A percentile compares a stretch with the other conserved stretches of the same genome.
These are phyloP conservation scores for Phylloporus arenicola DNA, from an alignment of 768 basidiomycete species.

Conservation along the genomic window DNA sequence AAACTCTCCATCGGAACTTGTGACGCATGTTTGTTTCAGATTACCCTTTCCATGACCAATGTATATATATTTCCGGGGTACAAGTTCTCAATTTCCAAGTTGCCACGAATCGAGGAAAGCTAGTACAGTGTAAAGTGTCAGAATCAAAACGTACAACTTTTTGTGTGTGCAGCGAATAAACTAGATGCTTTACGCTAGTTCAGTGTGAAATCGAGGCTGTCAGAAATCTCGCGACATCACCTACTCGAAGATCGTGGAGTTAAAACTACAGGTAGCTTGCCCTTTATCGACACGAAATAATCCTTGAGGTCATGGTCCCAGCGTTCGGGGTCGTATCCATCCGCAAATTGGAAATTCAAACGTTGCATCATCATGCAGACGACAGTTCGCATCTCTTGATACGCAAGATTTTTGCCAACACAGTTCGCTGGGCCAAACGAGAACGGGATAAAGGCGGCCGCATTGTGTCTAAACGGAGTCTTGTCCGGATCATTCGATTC, in stretches of 20 bases:
- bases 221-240: constrained; percentile 13
- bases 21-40: neutral
- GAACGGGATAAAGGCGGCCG: constrained; percentile 41
- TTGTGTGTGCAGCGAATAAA: constrained; percentile 15
- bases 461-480: constrained; percentile 29
- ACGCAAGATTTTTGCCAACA: constrained; percentile 41
- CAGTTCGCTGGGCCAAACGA: constrained; percentile 42
- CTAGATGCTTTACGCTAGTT: constrained; percentile 24
- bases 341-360: constrained; percentile 37
- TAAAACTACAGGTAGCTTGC: constrained; percentile 31
- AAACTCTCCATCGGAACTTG: neutral
- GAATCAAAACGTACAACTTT: constrained; percentile 10
- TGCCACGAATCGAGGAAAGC: constrained; percentile 8
- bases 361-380: constrained; percentile 35
- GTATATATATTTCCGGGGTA: constrained; percentile 5
- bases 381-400: constrained; percentile 39
- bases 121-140: constrained; percentile 13
- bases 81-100: neutral
- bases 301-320: constrained; percentile 36
- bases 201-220: constrained; percentile 11
- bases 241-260: constrained; percentile 26
- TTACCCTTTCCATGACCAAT: neutral
- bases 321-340: constrained; percentile 30
- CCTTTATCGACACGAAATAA: constrained; percentile 35
- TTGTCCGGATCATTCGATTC: constrained; percentile 24